Evolutionary conservation across 768 basidiomycete species (phyloP).

Genomic region (Auricularia sp.): DNA sequence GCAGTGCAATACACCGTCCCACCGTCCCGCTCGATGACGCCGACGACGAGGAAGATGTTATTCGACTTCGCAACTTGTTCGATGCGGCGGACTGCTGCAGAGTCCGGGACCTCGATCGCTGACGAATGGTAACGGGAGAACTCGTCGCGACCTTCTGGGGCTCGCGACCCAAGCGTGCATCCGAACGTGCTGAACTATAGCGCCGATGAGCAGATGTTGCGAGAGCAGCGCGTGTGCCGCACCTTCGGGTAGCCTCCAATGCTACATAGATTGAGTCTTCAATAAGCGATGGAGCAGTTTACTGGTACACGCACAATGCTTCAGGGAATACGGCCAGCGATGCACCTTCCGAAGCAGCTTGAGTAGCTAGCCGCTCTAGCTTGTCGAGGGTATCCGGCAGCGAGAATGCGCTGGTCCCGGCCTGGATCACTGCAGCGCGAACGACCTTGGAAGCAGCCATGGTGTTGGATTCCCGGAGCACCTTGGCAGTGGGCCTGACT

Average conservation of each 20-base stretch:
- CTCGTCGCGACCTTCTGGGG: slow-evolving; percentile 45
- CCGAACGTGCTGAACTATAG: slow-evolving; percentile 29
- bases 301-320: slow-evolving; percentile 32
- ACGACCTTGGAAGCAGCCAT: slow-evolving; percentile 13
- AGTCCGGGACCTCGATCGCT: slow-evolving; percentile 46
- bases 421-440: slow-evolving; percentile 44
- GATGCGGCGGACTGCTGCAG: slow-evolving; percentile 36
- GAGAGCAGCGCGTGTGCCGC: not conserved
- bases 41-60: slow-evolving; percentile 47
- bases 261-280: not conserved
- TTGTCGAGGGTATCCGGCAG: slow-evolving; percentile 39
- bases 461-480: not conserved
- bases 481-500: no score
- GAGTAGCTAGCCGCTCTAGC: slow-evolving; percentile 34
- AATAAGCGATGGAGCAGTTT: not conserved
- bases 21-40: slow-evolving; percentile 47
- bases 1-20: slow-evolving; percentile 56
- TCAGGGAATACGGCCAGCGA: slow-evolving; percentile 50
- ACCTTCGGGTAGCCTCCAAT: slow-evolving; percentile 16
- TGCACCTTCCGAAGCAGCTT: slow-evolving; percentile 37
- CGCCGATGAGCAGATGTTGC: not conserved
- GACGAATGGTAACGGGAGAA: slow-evolving; percentile 44
- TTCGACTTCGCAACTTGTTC: slow-evolving; percentile 39
- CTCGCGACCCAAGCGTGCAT: slow-evolving; percentile 39
- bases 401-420: slow-evolving; percentile 37